Evolutionary conservation across 257 asterid genomes (phyloP).

Genomic region (Forsythia suspensa): DNA sequence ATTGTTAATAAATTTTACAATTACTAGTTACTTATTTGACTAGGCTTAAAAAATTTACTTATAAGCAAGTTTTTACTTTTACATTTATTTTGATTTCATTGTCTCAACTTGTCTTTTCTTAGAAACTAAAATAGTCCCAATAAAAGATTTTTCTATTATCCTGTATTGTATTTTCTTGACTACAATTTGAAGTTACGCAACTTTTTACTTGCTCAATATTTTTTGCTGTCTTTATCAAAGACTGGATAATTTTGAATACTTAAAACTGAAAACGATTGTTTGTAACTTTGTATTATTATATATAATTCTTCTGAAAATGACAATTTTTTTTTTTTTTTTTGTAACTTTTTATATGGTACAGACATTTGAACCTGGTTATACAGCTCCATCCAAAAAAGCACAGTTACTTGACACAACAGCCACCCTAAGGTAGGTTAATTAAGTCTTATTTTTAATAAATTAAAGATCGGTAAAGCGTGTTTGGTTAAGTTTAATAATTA

Average conservation of each 20-base stretch:
- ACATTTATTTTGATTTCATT: too few species aligned
- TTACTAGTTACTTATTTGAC: too few species aligned
- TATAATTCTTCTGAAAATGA: neutral
- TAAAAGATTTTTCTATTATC: neutral
- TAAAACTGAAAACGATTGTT: neutral
- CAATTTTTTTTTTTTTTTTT: neutral
- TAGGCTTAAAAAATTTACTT: neutral
- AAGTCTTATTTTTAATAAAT: too few species aligned
- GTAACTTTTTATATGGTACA: constrained; percentile 31
- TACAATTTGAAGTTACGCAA: constrained; percentile 24
- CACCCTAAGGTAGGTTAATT: constrained; percentile 54
- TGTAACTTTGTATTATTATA: neutral
- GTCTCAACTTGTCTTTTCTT: neutral
- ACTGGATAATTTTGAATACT: neutral
- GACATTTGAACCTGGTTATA: constrained; percentile 88
- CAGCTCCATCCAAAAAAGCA: constrained; percentile 55
- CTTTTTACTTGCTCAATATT: neutral
- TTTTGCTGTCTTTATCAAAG: constrained; percentile 10
- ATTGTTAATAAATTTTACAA: too few species aligned
- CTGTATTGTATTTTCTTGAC: too few species aligned
- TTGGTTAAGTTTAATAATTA: neutral
- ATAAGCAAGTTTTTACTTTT: too few species aligned
- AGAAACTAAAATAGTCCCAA: neutral
- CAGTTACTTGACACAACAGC: constrained; percentile 41
- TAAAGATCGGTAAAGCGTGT: neutral